Base-by-base conservation (phyloP, 2,329 filamentous ascomycete genomes). In the Septoria petroselini region DNA sequence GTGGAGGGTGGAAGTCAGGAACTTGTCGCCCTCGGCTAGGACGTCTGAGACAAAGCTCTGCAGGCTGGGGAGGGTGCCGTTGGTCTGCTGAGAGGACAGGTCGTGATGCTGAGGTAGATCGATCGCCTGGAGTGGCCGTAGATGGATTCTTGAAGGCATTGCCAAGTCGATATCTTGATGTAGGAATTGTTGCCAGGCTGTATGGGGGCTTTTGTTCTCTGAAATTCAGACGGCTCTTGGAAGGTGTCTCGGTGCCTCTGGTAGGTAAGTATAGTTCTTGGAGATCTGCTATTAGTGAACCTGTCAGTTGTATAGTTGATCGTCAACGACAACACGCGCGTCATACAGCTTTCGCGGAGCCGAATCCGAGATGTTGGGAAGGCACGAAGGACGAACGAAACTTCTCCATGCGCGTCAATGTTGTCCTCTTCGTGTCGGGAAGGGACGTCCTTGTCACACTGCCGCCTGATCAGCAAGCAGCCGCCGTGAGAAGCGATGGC, bases 21-120 rank as follows among this genome's bases (percentile, higher is more conserved):
- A 84, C 1, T 74, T 71, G 21, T 80, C 65, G 17, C 79, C 77
- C 64, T 86, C 83, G n/a, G 69, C 62, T 25, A 86, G 70, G 18
- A 83, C 69, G 4, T 73, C 65, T 7, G 68, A 64, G 50, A 85
- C 64, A 55, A 86, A 77, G 4, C 73, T 68, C 17, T 68, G 64
- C 12, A 85, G 69, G 29, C 75, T 71, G 21, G 74, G 69, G 3
- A 65, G 49, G 21, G 33, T 46, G 61, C 29, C 9, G 11, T 17
- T 29, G 30, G 18, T 29, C 27, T 48, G 69, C 50, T 21, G 69
- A 45, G 60, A 50, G 11, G 57, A 55, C 33, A 71, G 59, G 5
- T 58, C 48, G 1, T 66, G 60, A 52, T 71, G 69, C 5, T 57
- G 25, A 7, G 69, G 69, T 3, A 71, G 60, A n/a, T 69, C 58